Evolutionary conservation across 106 monocot genomes (phyloP), one percentile per base, ranked within the genome.

Genomic region (Chionographis japonica): DNA sequence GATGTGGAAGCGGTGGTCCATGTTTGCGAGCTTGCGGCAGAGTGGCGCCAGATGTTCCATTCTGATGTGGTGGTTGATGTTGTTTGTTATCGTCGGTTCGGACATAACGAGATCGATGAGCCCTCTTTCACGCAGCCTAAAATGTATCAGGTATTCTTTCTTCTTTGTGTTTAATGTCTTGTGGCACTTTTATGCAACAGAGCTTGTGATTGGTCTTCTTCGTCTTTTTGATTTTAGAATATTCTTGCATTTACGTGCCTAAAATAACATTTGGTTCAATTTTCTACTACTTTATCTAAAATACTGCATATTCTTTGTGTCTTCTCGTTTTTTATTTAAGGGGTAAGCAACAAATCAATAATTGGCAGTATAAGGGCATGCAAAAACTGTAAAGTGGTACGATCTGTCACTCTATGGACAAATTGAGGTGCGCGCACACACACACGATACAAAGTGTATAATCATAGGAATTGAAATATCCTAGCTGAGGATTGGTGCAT

Each of bases 61-160:
- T 86, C 84, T 13, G 97, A 97, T 76, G 97, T 89, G 40, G 97
- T 92, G 27, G 80, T 97, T 16, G 97, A 97, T 62, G 50, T 97
- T 36, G 86, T 92, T 43, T 97, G 97, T 72, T 97, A 92, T 60
- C 79, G 97, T 38, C 61, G 92, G 12, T 92, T 92, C 75, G 97
- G 97, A 41, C 97, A 97, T 46, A 97, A 92, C 79, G 97, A 97
- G 66, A 89, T 92, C 43, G 97, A 97, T 40, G 97, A 97, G 50
- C 97, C 97, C 19, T 87, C 86, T 7, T 92, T 89, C 73, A 97
- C 97, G 15, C 97, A 92, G 14, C 97, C 97, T 50, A 89, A 85
- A 52, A 97, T 97, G 97, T 97, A 97, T 52, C 37, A 89, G 97
- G 97, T 97, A 52, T 37, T 40, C 41, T 75, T 3, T 13, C 65